phyloP scores from a whole-genome alignment of 2,329 filamentous ascomycete species.

The Phaeomoniella chlamydospora region DNA sequence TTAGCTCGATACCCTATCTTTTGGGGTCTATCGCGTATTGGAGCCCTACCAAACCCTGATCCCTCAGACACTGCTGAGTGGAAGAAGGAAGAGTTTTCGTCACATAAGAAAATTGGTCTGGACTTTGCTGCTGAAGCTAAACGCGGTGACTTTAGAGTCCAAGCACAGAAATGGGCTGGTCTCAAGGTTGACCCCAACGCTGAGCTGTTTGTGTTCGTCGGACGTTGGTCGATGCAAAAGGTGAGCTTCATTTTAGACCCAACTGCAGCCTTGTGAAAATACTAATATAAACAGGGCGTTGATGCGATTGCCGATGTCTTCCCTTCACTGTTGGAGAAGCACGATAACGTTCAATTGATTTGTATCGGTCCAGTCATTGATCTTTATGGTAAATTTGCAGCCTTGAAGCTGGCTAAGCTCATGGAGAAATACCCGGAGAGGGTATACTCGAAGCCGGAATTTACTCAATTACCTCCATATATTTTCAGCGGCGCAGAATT shows the following conservation, averaged over 20 bases:
- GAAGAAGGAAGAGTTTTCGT: constrained; percentile 16
- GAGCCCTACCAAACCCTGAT: constrained; percentile 41
- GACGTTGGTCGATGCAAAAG: constrained; percentile 45
- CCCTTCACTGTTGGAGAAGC: constrained; percentile 37
- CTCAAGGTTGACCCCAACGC: constrained; percentile 38
- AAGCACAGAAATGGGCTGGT: constrained; percentile 45
- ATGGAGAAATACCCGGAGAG: constrained; percentile 42
- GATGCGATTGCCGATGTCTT: constrained; percentile 48
- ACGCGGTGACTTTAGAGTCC: constrained; percentile 30
- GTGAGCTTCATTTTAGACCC: constrained; percentile 19
- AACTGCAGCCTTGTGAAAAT: no score
- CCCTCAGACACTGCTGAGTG: constrained; percentile 40
- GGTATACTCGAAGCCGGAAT: constrained; percentile 45
- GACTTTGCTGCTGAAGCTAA: constrained; percentile 33
- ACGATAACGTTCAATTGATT: constrained; percentile 38
- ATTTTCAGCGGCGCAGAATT: constrained; percentile 47
- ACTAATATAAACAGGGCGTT: constrained; percentile 15
- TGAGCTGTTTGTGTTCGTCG: constrained; percentile 45
- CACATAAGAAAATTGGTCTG: constrained; percentile 20
- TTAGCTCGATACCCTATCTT: constrained; percentile 45
- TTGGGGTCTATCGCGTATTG: constrained; percentile 40
- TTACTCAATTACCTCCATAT: constrained; percentile 42
- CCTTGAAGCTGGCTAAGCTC: constrained; percentile 39
- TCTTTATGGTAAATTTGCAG: constrained; percentile 44
- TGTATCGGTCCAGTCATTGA: constrained; percentile 43